Conservation (phyloP, 1,139 yeast genomes). For the Taiozyma sp. region DNA sequence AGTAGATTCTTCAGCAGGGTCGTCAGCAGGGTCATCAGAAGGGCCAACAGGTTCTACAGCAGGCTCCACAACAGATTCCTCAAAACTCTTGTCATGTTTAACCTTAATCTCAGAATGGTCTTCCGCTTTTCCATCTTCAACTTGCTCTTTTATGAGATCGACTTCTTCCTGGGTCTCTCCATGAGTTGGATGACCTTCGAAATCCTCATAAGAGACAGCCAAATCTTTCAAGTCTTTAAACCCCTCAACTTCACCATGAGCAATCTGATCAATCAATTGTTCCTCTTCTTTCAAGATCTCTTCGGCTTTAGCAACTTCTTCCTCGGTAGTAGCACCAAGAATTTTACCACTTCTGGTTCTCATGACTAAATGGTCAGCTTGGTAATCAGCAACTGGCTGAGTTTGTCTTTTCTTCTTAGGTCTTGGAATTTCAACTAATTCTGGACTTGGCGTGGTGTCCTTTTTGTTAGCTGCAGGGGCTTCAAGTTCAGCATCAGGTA, state of each 20-base stretch:
- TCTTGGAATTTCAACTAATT: not conserved
- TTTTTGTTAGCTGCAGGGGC: not conserved
- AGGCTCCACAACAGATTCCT: too few species aligned
- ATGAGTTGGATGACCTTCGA: slow-evolving; percentile 7
- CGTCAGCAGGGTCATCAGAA: too few species aligned
- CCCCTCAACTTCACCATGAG: slow-evolving; percentile 8
- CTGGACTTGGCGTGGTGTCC: not conserved
- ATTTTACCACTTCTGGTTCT: slow-evolving; percentile 26
- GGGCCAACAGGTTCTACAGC: too few species aligned
- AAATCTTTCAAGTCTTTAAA: slow-evolving; percentile 9
- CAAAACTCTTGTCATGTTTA: too few species aligned
- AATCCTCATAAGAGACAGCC: slow-evolving; percentile 11
- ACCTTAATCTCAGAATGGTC: not conserved
- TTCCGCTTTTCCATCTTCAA: not conserved
- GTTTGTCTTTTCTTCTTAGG: not conserved
- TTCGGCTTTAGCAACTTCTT: slow-evolving; percentile 16
- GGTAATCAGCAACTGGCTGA: not conserved
- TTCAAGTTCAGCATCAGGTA: not conserved
- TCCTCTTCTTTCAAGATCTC: slow-evolving; percentile 12
- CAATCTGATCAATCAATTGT: slow-evolving; percentile 10
- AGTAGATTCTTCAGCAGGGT: not conserved
- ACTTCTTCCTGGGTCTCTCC: not conserved
- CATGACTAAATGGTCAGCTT: slow-evolving; percentile 20
- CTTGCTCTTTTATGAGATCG: not conserved
- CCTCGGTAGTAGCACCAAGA: slow-evolving; percentile 23